Evolutionary conservation across 208 protist genomes (phyloP), one percentile per base, ranked within the genome.

Genomic region (Tritrichomonas musculus): DNA sequence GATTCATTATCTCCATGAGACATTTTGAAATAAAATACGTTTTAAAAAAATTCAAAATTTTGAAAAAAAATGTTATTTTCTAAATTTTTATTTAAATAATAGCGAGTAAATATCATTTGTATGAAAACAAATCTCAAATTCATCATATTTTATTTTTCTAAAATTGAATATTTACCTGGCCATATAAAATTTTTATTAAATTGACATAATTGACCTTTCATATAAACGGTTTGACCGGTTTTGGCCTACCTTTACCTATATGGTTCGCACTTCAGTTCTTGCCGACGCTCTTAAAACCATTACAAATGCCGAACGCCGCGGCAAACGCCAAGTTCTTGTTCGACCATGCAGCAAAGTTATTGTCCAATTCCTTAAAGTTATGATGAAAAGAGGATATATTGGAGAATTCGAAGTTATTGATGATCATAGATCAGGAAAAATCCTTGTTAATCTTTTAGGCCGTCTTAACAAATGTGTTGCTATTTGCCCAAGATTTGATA

Each of bases 331-430:
- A 96, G 99, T 99, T 77, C 96, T 99, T 55, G 97, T 99, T 96
- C 96, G 99, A 94, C 99, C 99, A 80, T 97, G 96, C 92, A 99
- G 98, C 94, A 99, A 99, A 97, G 99, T 99, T 93, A 97, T 99
- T 94, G 96, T 99, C 94, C 99, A 99, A 96, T 99, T 99, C 97
- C 97, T 99, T 93, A 96, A 97, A 94, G 98, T 99, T 93, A 99
- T 99, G 99, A 98, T 99, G 97, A 99, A 99, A 96, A 98, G 99
- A 96, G 98, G 95, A 64, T 99, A 99, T 97, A 99, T 99, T 97
- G 98, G 98, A 93, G 99, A 99, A 95, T 99, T 99, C 95, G 99
- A 99, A 96, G 96, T 99, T 96, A 97, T 99, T 95, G 99, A 99
- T 96, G 98, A 99, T 97, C 99, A 99, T 96, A 97, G 99, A 94